A percentile compares a stretch with the other conserved stretches of the same genome.
Evolutionary conservation across 208 protist genomes (phyloP).

Genomic region (Leishmania turanica): DNA sequence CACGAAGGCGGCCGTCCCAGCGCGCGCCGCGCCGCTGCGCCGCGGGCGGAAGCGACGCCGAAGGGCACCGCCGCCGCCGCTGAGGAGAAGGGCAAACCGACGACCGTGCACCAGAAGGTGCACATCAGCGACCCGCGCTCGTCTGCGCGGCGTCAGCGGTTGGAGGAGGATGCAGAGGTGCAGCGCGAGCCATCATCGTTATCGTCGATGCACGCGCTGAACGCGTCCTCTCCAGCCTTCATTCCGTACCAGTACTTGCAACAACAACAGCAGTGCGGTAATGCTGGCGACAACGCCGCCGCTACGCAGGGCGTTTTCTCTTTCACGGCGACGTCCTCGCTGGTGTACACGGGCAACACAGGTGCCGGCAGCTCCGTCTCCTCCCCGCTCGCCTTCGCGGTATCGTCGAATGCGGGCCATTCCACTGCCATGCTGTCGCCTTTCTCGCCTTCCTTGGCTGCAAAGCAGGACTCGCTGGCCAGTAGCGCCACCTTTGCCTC

Average conservation of each 20-base stretch:
- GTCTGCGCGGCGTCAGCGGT: background rate
- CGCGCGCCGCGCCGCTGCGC: background rate
- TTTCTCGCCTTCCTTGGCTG: background rate
- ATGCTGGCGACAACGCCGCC: background rate
- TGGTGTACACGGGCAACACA: slow-evolving; percentile 9
- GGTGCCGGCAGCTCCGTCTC: slow-evolving; percentile 12
- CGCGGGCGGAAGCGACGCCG: slow-evolving; percentile 4
- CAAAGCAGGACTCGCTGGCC: background rate
- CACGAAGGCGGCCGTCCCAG: background rate
- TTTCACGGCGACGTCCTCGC: slow-evolving; percentile 13
- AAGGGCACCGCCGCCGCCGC: background rate
- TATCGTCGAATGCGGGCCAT: background rate
- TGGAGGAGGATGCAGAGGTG: background rate
- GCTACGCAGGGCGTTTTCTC: slow-evolving; percentile 5
- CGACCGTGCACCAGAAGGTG: background rate
- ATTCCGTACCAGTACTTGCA: slow-evolving; percentile 16
- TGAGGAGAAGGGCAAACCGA: background rate
- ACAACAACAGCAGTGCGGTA: slow-evolving; percentile 1
- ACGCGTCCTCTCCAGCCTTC: slow-evolving; percentile 25
- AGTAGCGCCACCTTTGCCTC: background rate
- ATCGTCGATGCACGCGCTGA: slow-evolving; percentile 9
- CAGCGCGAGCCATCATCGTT: background rate
- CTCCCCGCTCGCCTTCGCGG: slow-evolving; percentile 17
- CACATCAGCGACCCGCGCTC: background rate
- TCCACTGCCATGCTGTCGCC: background rate